Evolutionary conservation across 257 asterid genomes (phyloP).

Genomic region (Solanum chiquidenum): DNA sequence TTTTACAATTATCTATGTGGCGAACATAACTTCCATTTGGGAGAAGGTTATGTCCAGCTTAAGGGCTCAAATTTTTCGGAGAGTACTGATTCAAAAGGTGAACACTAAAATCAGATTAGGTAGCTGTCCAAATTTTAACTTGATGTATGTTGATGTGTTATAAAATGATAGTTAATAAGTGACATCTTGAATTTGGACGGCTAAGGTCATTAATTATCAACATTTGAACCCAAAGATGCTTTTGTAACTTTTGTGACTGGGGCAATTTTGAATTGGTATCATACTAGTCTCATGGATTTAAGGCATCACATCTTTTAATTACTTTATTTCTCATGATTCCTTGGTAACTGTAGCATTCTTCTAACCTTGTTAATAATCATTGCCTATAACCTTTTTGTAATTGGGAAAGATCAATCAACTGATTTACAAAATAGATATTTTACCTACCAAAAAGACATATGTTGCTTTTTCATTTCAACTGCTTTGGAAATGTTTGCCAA

Average conservation of each 20-base stretch:
- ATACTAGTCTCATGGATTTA: not conserved
- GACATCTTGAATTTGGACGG: not conserved
- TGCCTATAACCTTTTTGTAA: not conserved
- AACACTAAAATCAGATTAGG: not conserved
- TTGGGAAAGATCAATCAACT: not conserved
- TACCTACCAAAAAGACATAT: not conserved
- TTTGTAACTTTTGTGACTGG: not conserved
- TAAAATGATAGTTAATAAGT: not conserved
- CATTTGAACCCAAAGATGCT: not conserved
- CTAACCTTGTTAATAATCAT: not conserved
- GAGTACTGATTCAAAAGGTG: slow-evolving; percentile 94
- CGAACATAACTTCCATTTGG: slow-evolving; percentile 86
- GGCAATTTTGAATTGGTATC: not conserved
- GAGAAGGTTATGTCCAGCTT: slow-evolving; percentile 97
- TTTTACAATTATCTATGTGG: slow-evolving; percentile 62
- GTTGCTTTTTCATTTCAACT: not conserved
- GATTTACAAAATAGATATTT: not conserved
- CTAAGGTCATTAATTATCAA: not conserved
- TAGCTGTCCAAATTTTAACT: not conserved
- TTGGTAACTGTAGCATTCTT: not conserved
- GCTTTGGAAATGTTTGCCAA: not conserved
- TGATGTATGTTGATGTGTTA: not conserved
- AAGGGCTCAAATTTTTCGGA: slow-evolving; percentile 89
- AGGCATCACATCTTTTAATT: not conserved
- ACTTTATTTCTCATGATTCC: not conserved